phyloP scores from a whole-genome alignment of 306 rosid species.

The cucumber (Cucumis sativus) region Cucumber_9930_V3 NC_026655.2:4987001-4987500 shows the following conservation, averaged over 20 bases:
- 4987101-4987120: not conserved
- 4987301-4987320: not conserved
- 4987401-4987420: not conserved
- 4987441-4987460: not conserved
- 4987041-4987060: not conserved
- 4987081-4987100: not conserved
- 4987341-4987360: not conserved
- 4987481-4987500: not conserved
- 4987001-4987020: not conserved
- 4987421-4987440: too few relatives aligned
- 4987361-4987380: not conserved
- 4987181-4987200: not conserved
- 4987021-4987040: not conserved
- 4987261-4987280: not conserved
- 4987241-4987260: not conserved
- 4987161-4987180: conserved; percentile 2
- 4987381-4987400: not conserved
- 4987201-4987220: not conserved
- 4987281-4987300: conserved; percentile 1
- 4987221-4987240: not conserved
- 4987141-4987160: not conserved
- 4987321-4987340: not conserved
- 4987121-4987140: not conserved
- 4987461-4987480: not conserved
- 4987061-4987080: not conserved